phyloP scores from a whole-genome alignment of 2,329 filamentous ascomycete species.

The Stagonosporopsis vannaccii region DNA sequence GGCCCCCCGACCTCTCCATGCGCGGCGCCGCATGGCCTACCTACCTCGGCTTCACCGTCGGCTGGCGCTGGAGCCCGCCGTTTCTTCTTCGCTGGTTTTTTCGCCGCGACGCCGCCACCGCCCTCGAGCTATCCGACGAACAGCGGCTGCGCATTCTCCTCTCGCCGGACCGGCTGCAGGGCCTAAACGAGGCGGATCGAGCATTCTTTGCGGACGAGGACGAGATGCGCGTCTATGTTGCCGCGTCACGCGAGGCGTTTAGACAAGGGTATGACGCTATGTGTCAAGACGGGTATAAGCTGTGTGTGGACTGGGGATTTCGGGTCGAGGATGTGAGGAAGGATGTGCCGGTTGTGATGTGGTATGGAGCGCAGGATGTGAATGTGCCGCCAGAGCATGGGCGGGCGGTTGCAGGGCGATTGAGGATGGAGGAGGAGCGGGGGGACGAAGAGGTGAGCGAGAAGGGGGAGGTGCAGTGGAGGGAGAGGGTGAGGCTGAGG shows the following conservation, averaged over 20 bases:
- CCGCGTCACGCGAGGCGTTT: constrained; percentile 33
- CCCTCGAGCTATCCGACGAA: constrained; percentile 43
- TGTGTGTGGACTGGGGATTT: constrained; percentile 44
- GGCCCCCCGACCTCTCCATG: constrained; percentile 48
- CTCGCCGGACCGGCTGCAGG: constrained; percentile 17
- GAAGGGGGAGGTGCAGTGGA: background rate
- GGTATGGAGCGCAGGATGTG: constrained; percentile 47
- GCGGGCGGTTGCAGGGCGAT: constrained; percentile 36
- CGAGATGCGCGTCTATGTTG: constrained; percentile 28
- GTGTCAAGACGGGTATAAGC: constrained; percentile 40
- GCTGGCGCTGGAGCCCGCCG: constrained; percentile 34
- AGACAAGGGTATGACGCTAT: constrained; percentile 42
- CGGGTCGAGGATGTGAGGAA: constrained; percentile 44
- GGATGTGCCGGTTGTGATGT: constrained; percentile 48
- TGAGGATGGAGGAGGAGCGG: constrained; percentile 25
- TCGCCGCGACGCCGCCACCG: constrained; percentile 25
- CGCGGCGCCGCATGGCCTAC: constrained; percentile 32
- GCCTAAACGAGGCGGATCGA: constrained; percentile 31
- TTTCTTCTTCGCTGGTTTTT: constrained; percentile 36
- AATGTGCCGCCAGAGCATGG: constrained; percentile 47
- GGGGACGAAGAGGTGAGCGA: background rate
- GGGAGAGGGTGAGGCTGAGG: constrained; percentile 36
- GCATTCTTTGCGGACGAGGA: constrained; percentile 32
- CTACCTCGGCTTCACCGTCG: constrained; percentile 41
- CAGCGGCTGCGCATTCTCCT: background rate